These are phyloP conservation scores for Ascochyta pisi DNA, from an alignment of 2,329 filamentous ascomycete species.

Conservation along the genomic window DNA sequence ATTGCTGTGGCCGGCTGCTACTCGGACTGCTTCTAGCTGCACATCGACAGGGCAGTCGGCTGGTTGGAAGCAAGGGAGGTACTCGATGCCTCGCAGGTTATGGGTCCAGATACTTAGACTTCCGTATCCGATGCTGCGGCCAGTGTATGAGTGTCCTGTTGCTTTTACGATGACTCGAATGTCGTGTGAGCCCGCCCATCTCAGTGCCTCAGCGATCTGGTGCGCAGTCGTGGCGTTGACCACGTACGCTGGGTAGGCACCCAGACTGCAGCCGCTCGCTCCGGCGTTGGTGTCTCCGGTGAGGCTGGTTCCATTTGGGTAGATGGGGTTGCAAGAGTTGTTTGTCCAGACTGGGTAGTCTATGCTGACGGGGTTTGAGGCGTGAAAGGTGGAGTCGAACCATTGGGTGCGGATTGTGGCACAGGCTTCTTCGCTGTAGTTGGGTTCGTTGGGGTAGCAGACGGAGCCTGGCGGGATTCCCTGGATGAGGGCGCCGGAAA, in stretches of 20 bases:
- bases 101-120: slow-evolving; percentile 40
- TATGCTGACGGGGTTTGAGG: slow-evolving; percentile 34
- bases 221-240: slow-evolving; percentile 34
- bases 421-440: slow-evolving; percentile 32
- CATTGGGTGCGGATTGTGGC: slow-evolving; percentile 29
- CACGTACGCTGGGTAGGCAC: slow-evolving; percentile 37
- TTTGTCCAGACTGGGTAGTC: slow-evolving; percentile 40
- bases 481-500: slow-evolving; percentile 30
- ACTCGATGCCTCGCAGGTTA: slow-evolving; percentile 34
- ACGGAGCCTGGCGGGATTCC: slow-evolving; percentile 34
- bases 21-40: slow-evolving; percentile 19
- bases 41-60: slow-evolving; percentile 19
- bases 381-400: slow-evolving; percentile 40
- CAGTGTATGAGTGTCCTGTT: slow-evolving; percentile 37
- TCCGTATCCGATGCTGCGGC: slow-evolving; percentile 27
- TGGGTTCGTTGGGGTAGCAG: slow-evolving; percentile 33
- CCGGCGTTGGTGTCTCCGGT: slow-evolving; percentile 33
- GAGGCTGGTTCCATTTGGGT: slow-evolving; percentile 38
- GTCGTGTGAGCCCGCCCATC: slow-evolving; percentile 30
- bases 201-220: slow-evolving; percentile 29
- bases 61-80: slow-evolving; percentile 27
- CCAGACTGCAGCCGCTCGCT: slow-evolving; percentile 30
- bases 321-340: slow-evolving; percentile 41
- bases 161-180: slow-evolving; percentile 38
- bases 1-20: slow-evolving; percentile 32